Percentiles rank a stretch among this genome's conserved stretches.
Conservation (phyloP, 148 eudicot species). For the Camellia lanceoleosa region DNA sequence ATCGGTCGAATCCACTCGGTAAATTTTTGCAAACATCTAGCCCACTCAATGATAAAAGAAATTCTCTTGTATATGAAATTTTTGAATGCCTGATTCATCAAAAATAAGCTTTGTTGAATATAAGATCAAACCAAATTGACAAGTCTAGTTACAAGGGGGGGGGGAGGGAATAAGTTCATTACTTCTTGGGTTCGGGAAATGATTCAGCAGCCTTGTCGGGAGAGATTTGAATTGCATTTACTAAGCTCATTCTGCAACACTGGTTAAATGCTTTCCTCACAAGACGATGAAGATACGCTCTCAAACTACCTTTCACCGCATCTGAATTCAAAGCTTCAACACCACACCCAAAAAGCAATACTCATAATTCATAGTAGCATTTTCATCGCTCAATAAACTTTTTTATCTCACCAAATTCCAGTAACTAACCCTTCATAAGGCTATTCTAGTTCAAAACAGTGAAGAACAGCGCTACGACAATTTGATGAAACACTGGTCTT, state of each 20-base stretch:
- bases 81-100: conserved; percentile 48
- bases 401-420: not conserved
- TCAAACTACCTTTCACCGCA: conserved; percentile 8
- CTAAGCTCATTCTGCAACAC: conserved; percentile 42
- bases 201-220: conserved; percentile 16
- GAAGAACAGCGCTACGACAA: too few relatives aligned
- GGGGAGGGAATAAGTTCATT: conserved; percentile 13
- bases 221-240: conserved; percentile 32
- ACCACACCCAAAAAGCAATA: not conserved
- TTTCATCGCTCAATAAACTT: not conserved
- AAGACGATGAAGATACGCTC: not conserved
- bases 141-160: not conserved
- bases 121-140: not conserved
- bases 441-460: not conserved
- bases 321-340: not conserved
- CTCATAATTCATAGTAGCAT: not conserved
- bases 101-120: conserved; percentile 2
- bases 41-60: conserved; percentile 66
- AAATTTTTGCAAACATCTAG: conserved; percentile 73
- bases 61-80: conserved; percentile 65
- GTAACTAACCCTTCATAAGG: not conserved
- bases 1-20: conserved; percentile 68
- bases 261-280: not conserved
- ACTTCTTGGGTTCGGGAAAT: conserved; percentile 24
- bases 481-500: not conserved